Evolutionary conservation across 805 yeast species (phyloP).

Genomic region (Metschnikowia cubensis): DNA sequence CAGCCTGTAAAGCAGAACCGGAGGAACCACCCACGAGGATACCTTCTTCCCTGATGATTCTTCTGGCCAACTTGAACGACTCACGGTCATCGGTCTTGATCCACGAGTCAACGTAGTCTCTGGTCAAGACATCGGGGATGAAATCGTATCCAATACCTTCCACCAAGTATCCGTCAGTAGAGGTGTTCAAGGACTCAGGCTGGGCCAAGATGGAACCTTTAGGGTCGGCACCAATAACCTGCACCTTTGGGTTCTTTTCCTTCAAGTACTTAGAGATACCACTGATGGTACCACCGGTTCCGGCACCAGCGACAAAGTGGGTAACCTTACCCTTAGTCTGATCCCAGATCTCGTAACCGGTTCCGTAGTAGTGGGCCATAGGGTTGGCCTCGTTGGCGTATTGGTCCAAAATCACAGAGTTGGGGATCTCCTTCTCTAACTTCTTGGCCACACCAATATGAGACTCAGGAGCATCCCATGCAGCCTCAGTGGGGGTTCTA

Average conservation of each 20-base stretch:
- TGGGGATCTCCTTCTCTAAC: slow-evolving; percentile 77
- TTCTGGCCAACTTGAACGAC: slow-evolving; percentile 74
- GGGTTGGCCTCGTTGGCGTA: slow-evolving; percentile 78
- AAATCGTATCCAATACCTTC: slow-evolving; percentile 93
- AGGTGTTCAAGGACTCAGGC: slow-evolving; percentile 66
- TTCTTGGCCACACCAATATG: slow-evolving; percentile 85
- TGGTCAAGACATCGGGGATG: slow-evolving; percentile 73
- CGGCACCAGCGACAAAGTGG: slow-evolving; percentile 86
- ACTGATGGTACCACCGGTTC: slow-evolving; percentile 95
- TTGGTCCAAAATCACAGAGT: slow-evolving; percentile 81
- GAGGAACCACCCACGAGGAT: slow-evolving; percentile 87
- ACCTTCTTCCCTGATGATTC: slow-evolving; percentile 81
- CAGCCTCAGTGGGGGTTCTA: slow-evolving; percentile 89
- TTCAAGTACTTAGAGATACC: slow-evolving; percentile 81
- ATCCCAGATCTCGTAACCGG: slow-evolving; percentile 82
- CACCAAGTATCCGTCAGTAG: slow-evolving; percentile 63
- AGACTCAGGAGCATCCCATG: slow-evolving; percentile 89
- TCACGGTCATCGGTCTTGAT: slow-evolving; percentile 81
- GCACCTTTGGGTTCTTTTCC: slow-evolving; percentile 58
- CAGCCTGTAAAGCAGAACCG: slow-evolving; percentile 79
- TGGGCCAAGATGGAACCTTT: slow-evolving; percentile 79
- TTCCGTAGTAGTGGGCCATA: slow-evolving; percentile 76
- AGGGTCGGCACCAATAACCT: slow-evolving; percentile 80
- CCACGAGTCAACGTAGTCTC: slow-evolving; percentile 70
- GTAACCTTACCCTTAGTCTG: slow-evolving; percentile 70